Evolutionary conservation across 148 eudicot genomes (phyloP), one percentile per base, ranked within the genome.

Genomic region (Amaranthus cruentus): DNA sequence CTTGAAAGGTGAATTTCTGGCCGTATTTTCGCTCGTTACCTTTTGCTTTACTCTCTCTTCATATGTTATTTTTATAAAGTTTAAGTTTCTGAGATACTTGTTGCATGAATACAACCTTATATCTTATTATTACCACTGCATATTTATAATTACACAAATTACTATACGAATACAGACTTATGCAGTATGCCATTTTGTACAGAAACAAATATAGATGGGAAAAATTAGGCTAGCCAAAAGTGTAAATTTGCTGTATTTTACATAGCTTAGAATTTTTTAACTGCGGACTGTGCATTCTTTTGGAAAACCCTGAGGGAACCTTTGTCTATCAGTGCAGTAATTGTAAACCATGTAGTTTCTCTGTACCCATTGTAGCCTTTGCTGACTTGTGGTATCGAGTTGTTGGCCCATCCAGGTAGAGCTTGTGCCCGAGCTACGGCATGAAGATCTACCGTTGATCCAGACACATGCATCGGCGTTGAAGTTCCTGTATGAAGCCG

Each of bases 301-400:
- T 6, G 87, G 80, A 51, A 77, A 42, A 13, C 83, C 87, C 55
- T 79, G 80, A 73, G 87, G 79, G 55, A 84, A 84, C 83, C 87
- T 84, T 52, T 63, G 51, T 21, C 5, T 42, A 65, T 84, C 87
- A 53, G 79, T 21, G 74, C 84, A 84, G 69, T 84, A 84, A 43
- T 84, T 81, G 69, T 81, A 81, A 28, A 84, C 74, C 87, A 79
- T 81, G 68, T 42, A 78, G 62, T 79, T 77, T 56, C 77, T 58
- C 66, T 81, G 87, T 28, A 79, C 79, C 83, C 81, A 76, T 51
- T 50, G 75, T 50, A 84, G 52, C 73, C 84, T 81, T 46, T 73
- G 75, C 57, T 81, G 78, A 9, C 77, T 76, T 2, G 62, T 71
- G 9, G 76, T 72, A 67, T 81, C 84, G 2, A 84, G 69, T 56